Evolutionary conservation across 306 rosid genomes (phyloP).

Genomic region (Inga laurina): DNA sequence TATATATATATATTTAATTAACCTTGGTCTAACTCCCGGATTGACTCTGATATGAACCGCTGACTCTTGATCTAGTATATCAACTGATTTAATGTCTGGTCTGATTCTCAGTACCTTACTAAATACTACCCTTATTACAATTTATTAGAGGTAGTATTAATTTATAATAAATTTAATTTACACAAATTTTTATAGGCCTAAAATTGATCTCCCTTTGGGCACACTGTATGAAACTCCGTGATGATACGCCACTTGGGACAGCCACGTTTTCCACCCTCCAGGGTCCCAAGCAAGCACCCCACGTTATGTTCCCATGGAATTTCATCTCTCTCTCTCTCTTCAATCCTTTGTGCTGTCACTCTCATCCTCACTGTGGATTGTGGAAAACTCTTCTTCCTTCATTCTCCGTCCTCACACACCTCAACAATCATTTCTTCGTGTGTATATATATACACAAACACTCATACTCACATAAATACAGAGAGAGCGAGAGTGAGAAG

Average conservation of each 20-base stretch:
- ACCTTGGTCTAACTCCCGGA: too few species aligned
- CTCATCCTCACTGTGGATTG: constrained; percentile 31
- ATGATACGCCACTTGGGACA: constrained; percentile 42
- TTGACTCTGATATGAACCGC: too few species aligned
- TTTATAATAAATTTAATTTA: neutral
- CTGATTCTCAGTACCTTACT: too few species aligned
- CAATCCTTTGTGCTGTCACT: constrained; percentile 36
- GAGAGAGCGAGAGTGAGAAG: neutral
- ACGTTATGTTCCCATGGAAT: constrained; percentile 18
- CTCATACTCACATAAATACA: neutral
- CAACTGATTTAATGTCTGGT: too few species aligned
- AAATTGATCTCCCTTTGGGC: constrained; percentile 17
- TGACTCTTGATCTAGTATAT: too few species aligned
- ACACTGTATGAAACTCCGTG: neutral
- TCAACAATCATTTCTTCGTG: neutral
- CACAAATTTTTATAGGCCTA: neutral
- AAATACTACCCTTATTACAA: too few species aligned
- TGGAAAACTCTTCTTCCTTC: constrained; percentile 40
- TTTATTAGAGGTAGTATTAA: neutral
- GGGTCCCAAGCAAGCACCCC: neutral
- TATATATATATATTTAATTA: too few species aligned
- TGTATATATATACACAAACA: neutral
- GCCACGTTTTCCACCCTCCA: constrained; percentile 7
- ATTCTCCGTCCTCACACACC: constrained; percentile 12
- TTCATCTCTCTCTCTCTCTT: constrained; percentile 14